Conservation (phyloP, 2,329 filamentous ascomycete species). For the Emmonsia crescens region DNA sequence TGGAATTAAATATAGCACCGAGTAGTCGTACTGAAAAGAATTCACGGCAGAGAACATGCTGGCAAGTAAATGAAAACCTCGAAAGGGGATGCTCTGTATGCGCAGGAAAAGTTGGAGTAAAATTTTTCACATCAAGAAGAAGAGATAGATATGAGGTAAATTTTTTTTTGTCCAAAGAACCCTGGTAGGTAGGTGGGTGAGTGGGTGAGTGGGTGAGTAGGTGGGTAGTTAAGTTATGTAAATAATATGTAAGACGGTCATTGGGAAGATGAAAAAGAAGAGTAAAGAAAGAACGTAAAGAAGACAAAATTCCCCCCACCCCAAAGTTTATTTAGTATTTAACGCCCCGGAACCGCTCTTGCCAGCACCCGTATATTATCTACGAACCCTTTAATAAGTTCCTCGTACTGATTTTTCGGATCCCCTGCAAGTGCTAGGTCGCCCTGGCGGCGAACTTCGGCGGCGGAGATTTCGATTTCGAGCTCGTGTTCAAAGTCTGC, state of each 20-base stretch:
- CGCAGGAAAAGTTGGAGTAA: neutral
- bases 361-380: constrained; percentile 39
- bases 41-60: too few species aligned
- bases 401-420: constrained; percentile 34
- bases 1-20: too few species aligned
- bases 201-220: neutral
- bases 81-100: neutral
- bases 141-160: neutral
- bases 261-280: too few species aligned
- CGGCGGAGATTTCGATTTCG: constrained; percentile 39
- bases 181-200: too few species aligned
- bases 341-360: constrained; percentile 25
- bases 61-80: neutral
- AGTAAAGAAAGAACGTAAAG: neutral
- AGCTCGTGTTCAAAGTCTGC: constrained; percentile 31
- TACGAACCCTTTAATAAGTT: constrained; percentile 38
- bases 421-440: constrained; percentile 30
- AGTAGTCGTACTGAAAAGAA: too few species aligned
- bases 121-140: neutral
- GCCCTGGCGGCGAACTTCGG: constrained; percentile 35
- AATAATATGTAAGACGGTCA: neutral
- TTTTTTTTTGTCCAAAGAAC: too few species aligned
- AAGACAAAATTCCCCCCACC: neutral
- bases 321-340: neutral
- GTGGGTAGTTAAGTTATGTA: neutral